These are phyloP conservation scores for Calophaca sinica DNA, from an alignment of 306 rosid genomes.

Conservation along the genomic window DNA sequence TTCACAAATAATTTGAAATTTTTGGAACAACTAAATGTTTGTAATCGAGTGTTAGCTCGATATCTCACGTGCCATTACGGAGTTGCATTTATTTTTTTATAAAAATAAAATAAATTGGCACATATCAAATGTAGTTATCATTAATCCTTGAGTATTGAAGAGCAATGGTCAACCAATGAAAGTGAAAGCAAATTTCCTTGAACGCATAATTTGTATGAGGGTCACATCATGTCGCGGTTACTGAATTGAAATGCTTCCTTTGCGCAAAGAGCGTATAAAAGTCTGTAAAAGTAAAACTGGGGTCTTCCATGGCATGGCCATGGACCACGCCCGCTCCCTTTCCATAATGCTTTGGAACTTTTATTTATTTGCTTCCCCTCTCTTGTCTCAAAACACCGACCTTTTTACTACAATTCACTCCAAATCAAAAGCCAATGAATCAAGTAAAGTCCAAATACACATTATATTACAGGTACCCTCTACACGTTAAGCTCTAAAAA, in stretches of 20 bases:
- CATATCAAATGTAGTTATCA: too few species aligned
- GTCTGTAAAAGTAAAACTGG: conserved; percentile 1
- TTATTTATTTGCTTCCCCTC: background rate
- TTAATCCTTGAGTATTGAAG: background rate
- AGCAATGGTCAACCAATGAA: background rate
- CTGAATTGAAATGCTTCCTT: conserved; percentile 4
- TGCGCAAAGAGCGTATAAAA: background rate
- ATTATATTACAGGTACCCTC: too few species aligned
- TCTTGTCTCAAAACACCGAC: background rate
- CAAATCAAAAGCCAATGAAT: background rate
- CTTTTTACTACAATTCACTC: background rate
- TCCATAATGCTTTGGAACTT: background rate
- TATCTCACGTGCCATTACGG: background rate
- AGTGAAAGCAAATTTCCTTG: background rate
- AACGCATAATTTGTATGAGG: background rate
- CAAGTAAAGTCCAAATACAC: too few species aligned
- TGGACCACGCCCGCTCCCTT: background rate
- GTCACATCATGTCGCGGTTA: conserved; percentile 1
- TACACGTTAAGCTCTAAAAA: too few species aligned
- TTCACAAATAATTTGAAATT: background rate
- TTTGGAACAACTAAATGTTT: too few species aligned
- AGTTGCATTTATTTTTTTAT: too few species aligned
- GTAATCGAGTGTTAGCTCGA: background rate
- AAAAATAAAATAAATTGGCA: background rate
- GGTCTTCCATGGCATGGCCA: background rate